Conservation (phyloP, 1,284 basidiomycete species). For the Ustilago sp. region DNA sequence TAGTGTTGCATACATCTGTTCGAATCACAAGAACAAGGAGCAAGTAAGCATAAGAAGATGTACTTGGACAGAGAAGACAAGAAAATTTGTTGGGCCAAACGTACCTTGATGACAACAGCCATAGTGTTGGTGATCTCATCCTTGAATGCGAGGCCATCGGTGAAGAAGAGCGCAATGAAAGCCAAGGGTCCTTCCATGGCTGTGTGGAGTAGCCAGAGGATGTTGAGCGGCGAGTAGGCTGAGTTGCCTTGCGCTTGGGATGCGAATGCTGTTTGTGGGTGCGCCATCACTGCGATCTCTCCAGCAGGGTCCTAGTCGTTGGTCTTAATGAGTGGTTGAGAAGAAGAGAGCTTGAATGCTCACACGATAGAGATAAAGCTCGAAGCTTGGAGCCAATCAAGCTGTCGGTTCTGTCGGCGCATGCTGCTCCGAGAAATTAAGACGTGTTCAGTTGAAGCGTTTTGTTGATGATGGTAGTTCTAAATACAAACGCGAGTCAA, state of each 20-base stretch:
- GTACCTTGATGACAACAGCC: conserved; percentile 79
- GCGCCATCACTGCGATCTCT: conserved; percentile 26
- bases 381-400: conserved; percentile 3
- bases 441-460: too few relatives aligned
- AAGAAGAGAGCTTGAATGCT: not conserved
- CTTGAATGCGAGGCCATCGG: conserved; percentile 76
- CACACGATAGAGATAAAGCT: conserved; percentile 12
- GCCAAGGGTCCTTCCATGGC: conserved; percentile 81
- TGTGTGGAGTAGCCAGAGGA: conserved; percentile 79
- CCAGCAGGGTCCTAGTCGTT: not conserved
- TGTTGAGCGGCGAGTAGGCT: conserved; percentile 40
- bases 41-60: not conserved
- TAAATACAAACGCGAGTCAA: too few relatives aligned
- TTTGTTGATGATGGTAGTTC: too few relatives aligned
- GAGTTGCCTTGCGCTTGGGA: conserved; percentile 12
- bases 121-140: conserved; percentile 83
- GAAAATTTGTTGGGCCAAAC: conserved; percentile 16
- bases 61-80: not conserved
- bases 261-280: conserved; percentile 46
- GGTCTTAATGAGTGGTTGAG: not conserved
- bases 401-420: conserved; percentile 15
- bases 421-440: conserved; percentile 23
- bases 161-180: conserved; percentile 78
- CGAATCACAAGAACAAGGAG: not conserved
- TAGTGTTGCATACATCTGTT: conserved; percentile 38